Base-by-base conservation (phyloP, 163 green algal genomes). In the Chlorella variabilis region DNA sequence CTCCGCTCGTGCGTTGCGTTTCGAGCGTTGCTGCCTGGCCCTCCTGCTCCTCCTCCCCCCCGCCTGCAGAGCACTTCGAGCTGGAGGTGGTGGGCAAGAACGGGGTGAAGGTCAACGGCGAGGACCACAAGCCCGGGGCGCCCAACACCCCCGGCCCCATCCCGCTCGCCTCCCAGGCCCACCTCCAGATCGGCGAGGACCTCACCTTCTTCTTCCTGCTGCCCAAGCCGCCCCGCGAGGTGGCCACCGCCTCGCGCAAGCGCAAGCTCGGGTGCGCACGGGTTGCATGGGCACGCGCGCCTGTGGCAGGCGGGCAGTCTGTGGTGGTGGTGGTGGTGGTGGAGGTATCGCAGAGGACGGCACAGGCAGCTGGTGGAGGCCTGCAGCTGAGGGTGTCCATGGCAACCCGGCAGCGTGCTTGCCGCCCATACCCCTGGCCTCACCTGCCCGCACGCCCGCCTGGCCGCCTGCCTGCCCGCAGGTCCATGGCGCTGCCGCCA, bases 61-160 rank as follows among this genome's bases (percentile, higher is more conserved):
- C 25, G 4, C 39, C 31, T 86, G 59, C 73, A 88, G 84, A 71
- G 29, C 33, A 54, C 13, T 95, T 90, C 79, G 85, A 93, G 75
- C 82, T 95, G 3, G 45, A 87, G 0, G 87, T 94, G 42, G 33
- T 94, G 67, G 91, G 91, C 25, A 92, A 92, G 81, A 94, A 94
- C 58, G 91, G 91, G 27, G 85, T 90, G 27, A 41, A 34, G 23
- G 51, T 77, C 8, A 59, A 87, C 38, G 82, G 77, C 4, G 45
- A 54, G 25, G 65, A 73, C 11, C 20, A 77, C 41, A 70, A 73
- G 6, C 75, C 66, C 0, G 58, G n/a, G 27, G 54, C 13, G 27
- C 21, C 48, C 7, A 18, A 23, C 48, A 18, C 4, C 39, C 8
- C 41, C 29, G 20, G 4, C 18, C 75, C 39, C 1, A 33, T 75